Percentiles rank a stretch among this genome's conserved stretches.
Evolutionary conservation across 805 yeast species (phyloP).

Genomic region (Teunomyces gatunensis): DNA sequence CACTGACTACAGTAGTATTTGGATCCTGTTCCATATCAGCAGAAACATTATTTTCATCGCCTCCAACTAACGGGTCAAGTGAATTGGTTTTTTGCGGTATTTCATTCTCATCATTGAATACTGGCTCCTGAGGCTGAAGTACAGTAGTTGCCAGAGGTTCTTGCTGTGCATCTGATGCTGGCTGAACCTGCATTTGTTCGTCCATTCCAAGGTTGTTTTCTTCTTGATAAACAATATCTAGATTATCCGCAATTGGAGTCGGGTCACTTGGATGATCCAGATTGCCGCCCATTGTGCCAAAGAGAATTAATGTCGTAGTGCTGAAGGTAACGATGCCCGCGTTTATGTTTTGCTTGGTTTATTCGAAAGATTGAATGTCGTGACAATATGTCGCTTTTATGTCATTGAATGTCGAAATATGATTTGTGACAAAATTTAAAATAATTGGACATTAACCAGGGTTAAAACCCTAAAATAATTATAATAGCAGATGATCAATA

Average conservation of each 20-base stretch:
- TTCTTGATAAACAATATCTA: neutral
- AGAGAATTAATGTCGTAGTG: neutral
- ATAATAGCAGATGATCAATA: neutral
- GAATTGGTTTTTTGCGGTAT: neutral
- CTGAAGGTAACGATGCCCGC: neutral
- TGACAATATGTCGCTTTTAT: neutral
- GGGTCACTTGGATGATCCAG: neutral
- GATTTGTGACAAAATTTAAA: neutral
- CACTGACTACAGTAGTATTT: constrained; percentile 8
- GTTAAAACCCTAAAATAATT: neutral
- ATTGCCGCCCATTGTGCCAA: neutral
- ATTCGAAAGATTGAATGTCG: neutral
- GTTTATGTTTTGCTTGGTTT: neutral
- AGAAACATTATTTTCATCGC: neutral
- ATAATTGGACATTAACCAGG: neutral
- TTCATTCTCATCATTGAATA: neutral
- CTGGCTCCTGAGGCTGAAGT: neutral
- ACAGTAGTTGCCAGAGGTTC: neutral
- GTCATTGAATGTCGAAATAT: neutral
- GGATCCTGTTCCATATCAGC: constrained; percentile 8
- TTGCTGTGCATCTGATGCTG: neutral
- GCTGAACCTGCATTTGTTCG: neutral
- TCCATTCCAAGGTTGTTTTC: neutral
- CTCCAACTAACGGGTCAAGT: neutral
- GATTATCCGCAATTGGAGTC: neutral